Percentiles rank a stretch among this genome's conserved stretches.
Conservation (phyloP, 306 rosid species). For the Cercis canadensis region DNA sequence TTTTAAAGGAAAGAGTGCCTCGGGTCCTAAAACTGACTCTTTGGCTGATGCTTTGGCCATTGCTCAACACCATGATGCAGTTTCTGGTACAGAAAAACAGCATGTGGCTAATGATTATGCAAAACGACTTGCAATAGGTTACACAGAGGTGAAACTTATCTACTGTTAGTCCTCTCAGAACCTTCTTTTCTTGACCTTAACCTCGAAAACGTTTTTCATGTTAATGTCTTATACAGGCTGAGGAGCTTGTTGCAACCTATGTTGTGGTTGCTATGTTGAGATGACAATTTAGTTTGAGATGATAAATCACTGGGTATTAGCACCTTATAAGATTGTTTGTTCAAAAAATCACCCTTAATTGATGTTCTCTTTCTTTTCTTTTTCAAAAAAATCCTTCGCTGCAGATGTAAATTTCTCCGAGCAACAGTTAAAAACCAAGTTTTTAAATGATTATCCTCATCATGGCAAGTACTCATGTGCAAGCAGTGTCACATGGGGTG, state of each 20-base stretch:
- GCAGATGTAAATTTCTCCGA: not conserved
- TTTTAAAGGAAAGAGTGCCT: slow-evolving; percentile 63
- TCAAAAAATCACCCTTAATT: too few relatives aligned
- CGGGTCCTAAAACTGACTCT: slow-evolving; percentile 70
- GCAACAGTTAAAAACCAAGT: too few relatives aligned
- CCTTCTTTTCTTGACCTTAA: slow-evolving; percentile 14
- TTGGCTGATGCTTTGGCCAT: slow-evolving; percentile 86
- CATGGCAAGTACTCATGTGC: too few relatives aligned
- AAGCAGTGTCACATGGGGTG: slow-evolving; percentile 26
- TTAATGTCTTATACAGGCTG: slow-evolving; percentile 58
- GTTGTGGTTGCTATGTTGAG: too few relatives aligned
- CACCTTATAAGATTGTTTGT: too few relatives aligned
- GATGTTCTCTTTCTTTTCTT: too few relatives aligned
- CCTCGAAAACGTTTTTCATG: slow-evolving; percentile 26
- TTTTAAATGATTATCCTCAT: too few relatives aligned
- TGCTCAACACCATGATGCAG: slow-evolving; percentile 96
- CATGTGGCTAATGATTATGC: slow-evolving; percentile 90
- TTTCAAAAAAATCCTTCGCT: not conserved
- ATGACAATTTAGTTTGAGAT: too few relatives aligned
- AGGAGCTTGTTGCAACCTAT: slow-evolving; percentile 65
- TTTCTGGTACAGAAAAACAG: slow-evolving; percentile 78
- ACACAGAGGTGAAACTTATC: slow-evolving; percentile 57
- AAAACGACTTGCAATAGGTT: slow-evolving; percentile 79
- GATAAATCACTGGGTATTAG: too few relatives aligned
- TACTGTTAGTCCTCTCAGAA: not conserved